These are phyloP conservation scores for Pyricularia pennisetigena DNA, from an alignment of 2,329 filamentous ascomycete genomes.

Conservation along the genomic window DNA sequence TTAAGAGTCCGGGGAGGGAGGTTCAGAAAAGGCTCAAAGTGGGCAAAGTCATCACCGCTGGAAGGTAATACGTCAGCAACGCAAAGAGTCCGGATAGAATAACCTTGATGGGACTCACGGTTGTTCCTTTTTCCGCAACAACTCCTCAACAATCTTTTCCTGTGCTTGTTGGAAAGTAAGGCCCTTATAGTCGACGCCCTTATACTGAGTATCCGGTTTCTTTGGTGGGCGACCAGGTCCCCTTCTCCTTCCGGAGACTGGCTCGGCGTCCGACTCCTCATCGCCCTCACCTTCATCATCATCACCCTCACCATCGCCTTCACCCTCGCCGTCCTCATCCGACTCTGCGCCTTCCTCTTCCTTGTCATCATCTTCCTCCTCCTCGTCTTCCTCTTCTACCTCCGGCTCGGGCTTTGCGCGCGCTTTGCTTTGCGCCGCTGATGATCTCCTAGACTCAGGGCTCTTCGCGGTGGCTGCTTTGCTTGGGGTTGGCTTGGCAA, in stretches of 20 bases:
- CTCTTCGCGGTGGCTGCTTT: constrained; percentile 6
- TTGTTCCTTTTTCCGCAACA: constrained; percentile 59
- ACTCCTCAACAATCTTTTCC: constrained; percentile 70
- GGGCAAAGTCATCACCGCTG: constrained; percentile 47
- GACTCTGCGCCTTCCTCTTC: constrained; percentile 11
- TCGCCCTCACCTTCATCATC: constrained; percentile 15
- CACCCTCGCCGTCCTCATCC: constrained; percentile 9
- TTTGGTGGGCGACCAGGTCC: constrained; percentile 22
- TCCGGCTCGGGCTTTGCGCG: constrained; percentile 13
- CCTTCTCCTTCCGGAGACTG: constrained; percentile 11
- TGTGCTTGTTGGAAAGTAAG: constrained; percentile 77
- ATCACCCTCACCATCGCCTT: constrained; percentile 17
- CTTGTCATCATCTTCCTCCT: constrained; percentile 14
- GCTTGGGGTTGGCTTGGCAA: constrained; percentile 10
- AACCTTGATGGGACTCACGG: constrained; percentile 31
- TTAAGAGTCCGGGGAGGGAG: constrained; percentile 65
- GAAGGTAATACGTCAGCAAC: constrained; percentile 13
- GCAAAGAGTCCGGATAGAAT: background rate
- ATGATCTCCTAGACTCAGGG: background rate
- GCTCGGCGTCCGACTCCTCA: constrained; percentile 9
- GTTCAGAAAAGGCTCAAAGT: constrained; percentile 66
- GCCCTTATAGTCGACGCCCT: constrained; percentile 54
- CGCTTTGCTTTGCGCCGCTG: constrained; percentile 4
- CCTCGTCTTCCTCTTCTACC: constrained; percentile 18
- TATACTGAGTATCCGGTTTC: constrained; percentile 40